phyloP scores from a whole-genome alignment of 2,329 filamentous ascomycete genomes.

The Venturia effusa region DNA sequence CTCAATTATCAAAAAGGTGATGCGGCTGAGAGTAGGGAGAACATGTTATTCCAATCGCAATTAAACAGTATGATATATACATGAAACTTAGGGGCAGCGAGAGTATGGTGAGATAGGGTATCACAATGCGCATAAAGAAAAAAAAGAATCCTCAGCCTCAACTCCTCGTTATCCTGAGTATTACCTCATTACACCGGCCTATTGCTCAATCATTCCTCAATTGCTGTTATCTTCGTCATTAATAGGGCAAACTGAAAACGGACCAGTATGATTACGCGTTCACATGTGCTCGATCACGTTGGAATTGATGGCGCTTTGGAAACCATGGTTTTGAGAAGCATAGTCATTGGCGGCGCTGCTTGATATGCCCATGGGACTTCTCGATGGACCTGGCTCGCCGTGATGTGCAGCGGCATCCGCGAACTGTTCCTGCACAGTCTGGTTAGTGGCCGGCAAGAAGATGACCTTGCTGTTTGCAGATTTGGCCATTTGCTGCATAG shows the following conservation, averaged over 20 bases:
- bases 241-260: neutral
- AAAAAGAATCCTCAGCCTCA: neutral
- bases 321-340: constrained; percentile 38
- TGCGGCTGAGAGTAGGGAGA: neutral
- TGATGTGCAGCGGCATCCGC: constrained; percentile 25
- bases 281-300: constrained; percentile 79
- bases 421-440: constrained; percentile 48
- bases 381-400: constrained; percentile 19
- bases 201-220: neutral
- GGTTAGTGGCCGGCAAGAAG: constrained; percentile 57
- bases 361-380: constrained; percentile 16
- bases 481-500: constrained; percentile 99
- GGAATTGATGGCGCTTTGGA: constrained; percentile 74
- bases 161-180: too few relatives aligned
- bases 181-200: neutral
- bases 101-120: neutral
- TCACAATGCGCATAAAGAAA: constrained; percentile 1
- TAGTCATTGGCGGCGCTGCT: constrained; percentile 22
- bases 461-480: constrained; percentile 79
- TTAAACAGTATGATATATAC: neutral
- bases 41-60: neutral
- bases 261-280: constrained; percentile 16
- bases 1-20: too few relatives aligned
- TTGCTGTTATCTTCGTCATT: neutral
- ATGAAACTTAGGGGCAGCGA: neutral